Evolutionary conservation across 139 green algal species (phyloP), one percentile per base, ranked within the genome.

Genomic region (Dunaliella primolecta): DNA sequence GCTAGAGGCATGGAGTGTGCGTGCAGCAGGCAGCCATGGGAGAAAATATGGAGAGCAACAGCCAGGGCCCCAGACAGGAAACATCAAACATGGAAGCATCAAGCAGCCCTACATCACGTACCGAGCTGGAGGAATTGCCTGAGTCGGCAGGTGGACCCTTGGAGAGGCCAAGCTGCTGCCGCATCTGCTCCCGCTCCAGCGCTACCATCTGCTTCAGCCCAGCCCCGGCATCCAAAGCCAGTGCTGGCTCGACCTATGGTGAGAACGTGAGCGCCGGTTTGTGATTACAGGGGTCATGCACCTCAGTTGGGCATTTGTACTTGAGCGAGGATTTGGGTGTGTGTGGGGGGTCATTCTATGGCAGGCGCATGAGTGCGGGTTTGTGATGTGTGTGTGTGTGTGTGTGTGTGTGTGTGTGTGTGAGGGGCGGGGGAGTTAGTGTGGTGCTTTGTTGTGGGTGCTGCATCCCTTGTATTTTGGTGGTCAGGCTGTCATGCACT

Each of bases 181-280:
- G 38, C 64, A 90, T 78, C 34, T 36, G 38, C 82, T 90, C 87
- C 24, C 87, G 81, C 78, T 90, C 87, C 71, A 3, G 0, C 0
- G 81, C 31, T 21, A 90, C 83, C 83, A 87, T 87, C 75, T 87
- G 77, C 27, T 75, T 78, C 72, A 88, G 75, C 33, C 84, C 84
- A n/a, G 87, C 81, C 0, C 87, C 87, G 27, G 87, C 87, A 36
- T 90, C 87, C 1, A 87, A 34, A 0, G 87, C 87, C 25, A 88
- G 36, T 1, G 57, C 76, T 2, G 87, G 81, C 81, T 90, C 46
- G 15, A 64, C 46, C 87, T 70, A 72, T n/a, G 1, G 57, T 21
- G 3, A 77, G 1, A 31, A 57, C 33, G 35, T 33, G 35, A 80
- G 31, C n/a, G 20, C 20, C 20, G 23, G 56, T 72, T 72, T 72